Evolutionary conservation across 2,329 filamentous ascomycete genomes (phyloP).

Genomic region (Aspergillus intermedius): DNA sequence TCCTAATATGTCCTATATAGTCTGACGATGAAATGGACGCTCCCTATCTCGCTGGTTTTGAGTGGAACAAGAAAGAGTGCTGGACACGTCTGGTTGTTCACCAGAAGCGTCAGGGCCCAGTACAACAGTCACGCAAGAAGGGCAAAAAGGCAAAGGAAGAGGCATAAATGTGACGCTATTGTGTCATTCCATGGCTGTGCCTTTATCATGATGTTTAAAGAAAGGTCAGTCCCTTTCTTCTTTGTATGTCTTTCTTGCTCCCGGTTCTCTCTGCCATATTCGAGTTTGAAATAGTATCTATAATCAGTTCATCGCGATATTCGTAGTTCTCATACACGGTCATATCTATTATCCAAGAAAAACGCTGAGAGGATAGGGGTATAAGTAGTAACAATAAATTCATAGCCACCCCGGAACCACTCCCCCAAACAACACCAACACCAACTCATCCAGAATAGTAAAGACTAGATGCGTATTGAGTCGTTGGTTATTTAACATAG

Average conservation of each 20-base stretch:
- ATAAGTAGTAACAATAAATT: not conserved
- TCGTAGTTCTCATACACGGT: too few species aligned
- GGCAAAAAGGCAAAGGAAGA: slow-evolving; percentile 58
- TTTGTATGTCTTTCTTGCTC: slow-evolving; percentile 4
- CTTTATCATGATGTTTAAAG: not conserved
- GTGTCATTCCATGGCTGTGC: not conserved
- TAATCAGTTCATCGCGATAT: too few species aligned
- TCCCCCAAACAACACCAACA: slow-evolving; percentile 56
- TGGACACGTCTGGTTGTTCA: slow-evolving; percentile 85
- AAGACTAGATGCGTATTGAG: slow-evolving; percentile 72
- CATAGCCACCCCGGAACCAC: slow-evolving; percentile 1
- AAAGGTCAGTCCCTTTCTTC: slow-evolving; percentile 1
- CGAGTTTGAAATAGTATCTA: not conserved
- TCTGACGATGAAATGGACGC: slow-evolving; percentile 83
- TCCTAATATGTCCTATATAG: slow-evolving; percentile 40
- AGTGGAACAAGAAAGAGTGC: slow-evolving; percentile 91
- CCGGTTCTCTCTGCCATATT: too few species aligned
- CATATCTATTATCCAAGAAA: not conserved
- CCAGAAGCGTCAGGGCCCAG: slow-evolving; percentile 63
- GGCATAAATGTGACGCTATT: slow-evolving; percentile 17
- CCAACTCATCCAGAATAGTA: slow-evolving; percentile 64
- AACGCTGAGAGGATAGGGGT: not conserved
- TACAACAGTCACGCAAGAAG: slow-evolving; percentile 42
- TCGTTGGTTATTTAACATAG: slow-evolving; percentile 81
- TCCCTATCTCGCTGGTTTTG: slow-evolving; percentile 86